phyloP scores from a whole-genome alignment of 345 rosid species.

The Theobroma cacao region DNA sequence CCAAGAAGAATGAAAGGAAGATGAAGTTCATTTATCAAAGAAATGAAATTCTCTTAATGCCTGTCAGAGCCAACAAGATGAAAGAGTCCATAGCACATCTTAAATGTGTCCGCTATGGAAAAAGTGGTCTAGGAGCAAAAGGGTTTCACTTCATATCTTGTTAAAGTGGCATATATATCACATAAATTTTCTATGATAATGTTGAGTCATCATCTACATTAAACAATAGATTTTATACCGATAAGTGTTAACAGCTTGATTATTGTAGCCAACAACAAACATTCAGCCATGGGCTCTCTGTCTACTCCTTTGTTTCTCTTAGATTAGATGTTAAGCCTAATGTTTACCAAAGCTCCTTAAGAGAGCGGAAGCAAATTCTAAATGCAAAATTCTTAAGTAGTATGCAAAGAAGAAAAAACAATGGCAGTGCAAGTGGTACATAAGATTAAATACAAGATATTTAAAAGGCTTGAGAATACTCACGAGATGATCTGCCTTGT shows the following conservation, averaged over 20 bases:
- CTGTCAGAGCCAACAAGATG: neutral
- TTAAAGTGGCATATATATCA: neutral
- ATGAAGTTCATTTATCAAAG: neutral
- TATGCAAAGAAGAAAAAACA: neutral
- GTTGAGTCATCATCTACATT: neutral
- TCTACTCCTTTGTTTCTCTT: neutral
- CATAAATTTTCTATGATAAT: neutral
- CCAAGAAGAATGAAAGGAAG: neutral
- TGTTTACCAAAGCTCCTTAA: neutral
- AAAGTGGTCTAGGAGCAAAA: neutral
- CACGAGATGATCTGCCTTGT: constrained; percentile 25
- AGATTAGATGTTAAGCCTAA: neutral
- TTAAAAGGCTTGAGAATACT: constrained; percentile 18
- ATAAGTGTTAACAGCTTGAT: neutral
- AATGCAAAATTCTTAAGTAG: neutral
- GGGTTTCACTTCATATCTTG: neutral
- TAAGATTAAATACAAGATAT: neutral
- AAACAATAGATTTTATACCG: neutral
- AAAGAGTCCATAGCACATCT: neutral
- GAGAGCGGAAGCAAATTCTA: neutral
- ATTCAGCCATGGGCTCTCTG: neutral
- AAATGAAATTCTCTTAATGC: neutral
- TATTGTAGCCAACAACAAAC: neutral
- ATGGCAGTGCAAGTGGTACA: neutral
- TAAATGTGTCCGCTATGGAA: neutral